Base-by-base conservation (phyloP, 805 yeast species). In the Saccharomycopsis schoenii region DNA sequence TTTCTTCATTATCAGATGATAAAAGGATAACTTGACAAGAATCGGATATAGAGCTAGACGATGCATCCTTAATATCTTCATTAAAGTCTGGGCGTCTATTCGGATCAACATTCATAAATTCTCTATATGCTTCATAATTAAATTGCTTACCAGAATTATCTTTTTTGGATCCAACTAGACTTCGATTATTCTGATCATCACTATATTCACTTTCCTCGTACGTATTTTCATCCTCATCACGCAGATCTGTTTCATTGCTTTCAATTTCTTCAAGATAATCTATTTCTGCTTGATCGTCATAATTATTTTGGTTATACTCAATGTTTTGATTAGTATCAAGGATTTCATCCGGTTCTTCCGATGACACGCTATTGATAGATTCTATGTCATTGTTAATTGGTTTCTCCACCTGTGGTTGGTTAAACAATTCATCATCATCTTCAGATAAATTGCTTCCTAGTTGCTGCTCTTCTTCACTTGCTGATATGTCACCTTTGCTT, bases 211-310 rank as follows among this genome's bases (percentile, higher is more conserved):
- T 36, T 17, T 19, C 43, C 10, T 19, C 29, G 15, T 37, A 37
- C 37, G 15, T n/a, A 19, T 15, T 39, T 55, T 40, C 57, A 24
- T 5, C 21, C 8, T 29, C 19, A 17, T 40, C 17, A 5, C 47
- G 17, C 36, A 37, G 51, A 14, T 56, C 51, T 9, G 15, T 8
- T 15, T 56, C 36, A 17, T 56, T 24, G 5, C 40, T 40, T 24
- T 25, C 14, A 52, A 34, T 29, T 15, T 52, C 41, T 29, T 52
- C 41, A 17, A 21, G 29, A 19, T n/a, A 10, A 12, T 47, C 57
- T 51, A 39, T 50, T 50, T 51, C 55, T 41, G 39, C 59, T 56
- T 60, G 57, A 12, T 56, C 57, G 4, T 56, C 56, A 17, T 59
- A 51, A 11, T 43, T 37, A 4, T 59, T 55, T 17, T 55, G 21